Evolutionary conservation across 495 filamentous ascomycete genomes (phyloP).

Genomic region (Saxophila tyrrhenica): DNA sequence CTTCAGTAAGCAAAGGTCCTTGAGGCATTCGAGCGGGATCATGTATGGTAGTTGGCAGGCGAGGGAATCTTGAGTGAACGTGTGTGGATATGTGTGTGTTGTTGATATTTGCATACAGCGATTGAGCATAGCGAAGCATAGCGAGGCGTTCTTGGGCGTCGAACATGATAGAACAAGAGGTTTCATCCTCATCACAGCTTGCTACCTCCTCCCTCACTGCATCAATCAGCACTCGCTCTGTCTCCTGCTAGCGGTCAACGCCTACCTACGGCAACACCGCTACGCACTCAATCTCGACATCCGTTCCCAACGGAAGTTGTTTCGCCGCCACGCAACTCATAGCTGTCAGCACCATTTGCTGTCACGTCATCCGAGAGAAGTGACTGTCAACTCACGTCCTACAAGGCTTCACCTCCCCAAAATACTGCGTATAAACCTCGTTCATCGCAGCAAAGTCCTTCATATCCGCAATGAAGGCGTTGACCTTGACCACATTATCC

Average conservation of each 20-base stretch:
- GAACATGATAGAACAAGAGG: no score
- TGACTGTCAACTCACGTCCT: slow-evolving; percentile 5
- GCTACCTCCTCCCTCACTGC: not conserved
- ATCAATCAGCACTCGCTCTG: not conserved
- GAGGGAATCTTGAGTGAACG: no score
- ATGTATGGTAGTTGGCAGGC: not conserved
- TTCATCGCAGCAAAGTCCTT: slow-evolving; percentile 57
- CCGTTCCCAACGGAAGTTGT: slow-evolving; percentile 50
- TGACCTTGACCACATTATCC: slow-evolving; percentile 57
- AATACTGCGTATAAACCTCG: slow-evolving; percentile 27
- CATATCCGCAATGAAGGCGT: slow-evolving; percentile 60
- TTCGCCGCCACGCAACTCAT: slow-evolving; percentile 56
- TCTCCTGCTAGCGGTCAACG: not conserved
- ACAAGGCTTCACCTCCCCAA: slow-evolving; percentile 16
- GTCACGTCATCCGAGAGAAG: not conserved
- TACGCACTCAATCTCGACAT: slow-evolving; percentile 64
- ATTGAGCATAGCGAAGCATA: not conserved
- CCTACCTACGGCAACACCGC: slow-evolving; percentile 31
- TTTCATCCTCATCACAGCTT: no score
- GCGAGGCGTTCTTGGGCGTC: not conserved
- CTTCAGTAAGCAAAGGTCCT: not conserved
- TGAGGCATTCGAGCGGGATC: not conserved
- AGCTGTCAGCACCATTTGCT: not conserved
- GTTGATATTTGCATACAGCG: not conserved
- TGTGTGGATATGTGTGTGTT: no score